phyloP scores from a whole-genome alignment of 331 rosid species.

The Saraca asoca region DNA sequence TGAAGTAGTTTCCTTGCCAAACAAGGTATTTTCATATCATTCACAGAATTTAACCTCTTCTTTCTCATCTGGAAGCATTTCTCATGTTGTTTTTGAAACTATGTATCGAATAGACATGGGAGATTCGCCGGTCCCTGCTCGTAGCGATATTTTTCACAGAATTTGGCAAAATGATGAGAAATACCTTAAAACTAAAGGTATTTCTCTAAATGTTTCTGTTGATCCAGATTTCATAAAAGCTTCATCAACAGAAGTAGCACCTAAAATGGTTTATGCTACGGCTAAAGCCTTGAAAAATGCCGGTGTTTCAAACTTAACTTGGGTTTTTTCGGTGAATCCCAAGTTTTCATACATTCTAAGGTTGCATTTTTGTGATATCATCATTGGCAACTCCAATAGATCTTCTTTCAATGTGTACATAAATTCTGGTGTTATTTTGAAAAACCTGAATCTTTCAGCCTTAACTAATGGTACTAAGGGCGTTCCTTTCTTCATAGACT shows the following conservation, averaged over 20 bases:
- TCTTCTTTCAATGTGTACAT: constrained; percentile 56
- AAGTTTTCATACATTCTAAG: constrained; percentile 47
- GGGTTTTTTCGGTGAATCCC: constrained; percentile 52
- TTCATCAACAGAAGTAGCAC: constrained; percentile 51
- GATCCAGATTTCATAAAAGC: constrained; percentile 37
- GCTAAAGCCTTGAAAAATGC: constrained; percentile 56
- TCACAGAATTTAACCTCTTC: constrained; percentile 49
- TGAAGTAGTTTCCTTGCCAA: constrained; percentile 63
- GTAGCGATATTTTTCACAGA: constrained; percentile 56
- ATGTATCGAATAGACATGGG: constrained; percentile 59
- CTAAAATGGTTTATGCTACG: constrained; percentile 58
- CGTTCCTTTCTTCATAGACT: constrained; percentile 51
- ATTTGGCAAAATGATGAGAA: constrained; percentile 58
- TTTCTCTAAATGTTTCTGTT: constrained; percentile 49
- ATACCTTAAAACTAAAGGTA: constrained; percentile 53
- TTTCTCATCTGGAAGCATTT: constrained; percentile 43
- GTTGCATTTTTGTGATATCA: constrained; percentile 53
- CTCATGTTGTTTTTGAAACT: constrained; percentile 49
- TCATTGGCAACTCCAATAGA: constrained; percentile 45
- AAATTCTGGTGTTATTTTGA: constrained; percentile 43
- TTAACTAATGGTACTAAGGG: constrained; percentile 39
- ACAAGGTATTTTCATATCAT: constrained; percentile 49
- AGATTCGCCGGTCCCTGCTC: constrained; percentile 49
- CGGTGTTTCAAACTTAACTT: constrained; percentile 40
- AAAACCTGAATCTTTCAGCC: constrained; percentile 52